These are phyloP conservation scores for Bretschneidera sinensis DNA, from an alignment of 345 rosid genomes.

Conservation along the genomic window DNA sequence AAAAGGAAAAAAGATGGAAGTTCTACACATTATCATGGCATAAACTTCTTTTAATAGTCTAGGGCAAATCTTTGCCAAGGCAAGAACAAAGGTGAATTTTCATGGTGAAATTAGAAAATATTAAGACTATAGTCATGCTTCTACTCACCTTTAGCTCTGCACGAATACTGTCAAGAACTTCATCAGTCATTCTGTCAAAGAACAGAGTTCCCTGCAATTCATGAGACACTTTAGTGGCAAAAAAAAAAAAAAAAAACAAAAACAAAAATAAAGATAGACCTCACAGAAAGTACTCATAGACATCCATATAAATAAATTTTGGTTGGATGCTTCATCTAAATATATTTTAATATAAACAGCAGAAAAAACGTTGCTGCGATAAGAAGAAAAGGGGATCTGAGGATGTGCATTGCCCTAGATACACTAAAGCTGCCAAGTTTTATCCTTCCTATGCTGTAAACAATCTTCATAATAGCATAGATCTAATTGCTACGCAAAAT, in stretches of 20 bases:
- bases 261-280: too few relatives aligned
- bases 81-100: conserved; percentile 3
- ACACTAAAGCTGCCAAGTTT: background rate
- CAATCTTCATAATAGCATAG: too few relatives aligned
- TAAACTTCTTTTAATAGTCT: background rate
- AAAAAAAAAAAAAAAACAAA: too few relatives aligned
- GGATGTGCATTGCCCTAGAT: background rate
- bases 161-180: conserved; percentile 65
- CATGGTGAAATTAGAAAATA: background rate
- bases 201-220: conserved; percentile 74
- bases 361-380: background rate
- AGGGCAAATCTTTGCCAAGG: background rate
- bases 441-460: background rate
- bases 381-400: background rate
- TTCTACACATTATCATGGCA: background rate
- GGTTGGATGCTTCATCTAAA: background rate
- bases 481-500: too few relatives aligned
- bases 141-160: conserved; percentile 61
- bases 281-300: too few relatives aligned
- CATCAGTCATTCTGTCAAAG: conserved; percentile 82
- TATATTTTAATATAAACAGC: background rate
- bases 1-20: background rate
- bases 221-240: conserved; percentile 12
- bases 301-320: background rate
- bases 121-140: conserved; percentile 4